Evolutionary conservation across 2,329 filamentous ascomycete species (phyloP).

Genomic region (Ilyonectria mors-panacis): DNA sequence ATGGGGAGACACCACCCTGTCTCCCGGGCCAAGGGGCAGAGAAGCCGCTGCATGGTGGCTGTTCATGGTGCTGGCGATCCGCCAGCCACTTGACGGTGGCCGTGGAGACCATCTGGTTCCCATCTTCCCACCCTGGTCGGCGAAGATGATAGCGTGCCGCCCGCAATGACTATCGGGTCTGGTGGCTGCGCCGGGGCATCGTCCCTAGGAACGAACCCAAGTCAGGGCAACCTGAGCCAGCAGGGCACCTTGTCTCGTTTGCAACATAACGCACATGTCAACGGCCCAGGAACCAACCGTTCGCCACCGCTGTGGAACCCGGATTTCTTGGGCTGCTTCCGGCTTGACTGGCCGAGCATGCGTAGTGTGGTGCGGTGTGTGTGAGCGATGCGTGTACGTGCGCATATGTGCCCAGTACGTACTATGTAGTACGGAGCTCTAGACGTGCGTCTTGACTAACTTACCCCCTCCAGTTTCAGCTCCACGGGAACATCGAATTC

Average conservation of each 20-base stretch:
- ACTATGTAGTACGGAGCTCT: conserved; percentile 1
- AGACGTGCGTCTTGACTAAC: background rate
- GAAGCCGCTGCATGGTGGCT: conserved; percentile 37
- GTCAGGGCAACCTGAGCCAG: conserved; percentile 35
- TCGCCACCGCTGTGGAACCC: conserved; percentile 40
- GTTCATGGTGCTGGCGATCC: conserved; percentile 39
- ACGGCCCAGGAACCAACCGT: conserved; percentile 41
- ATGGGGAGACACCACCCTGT: conserved; percentile 20
- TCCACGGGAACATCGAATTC: conserved; percentile 1
- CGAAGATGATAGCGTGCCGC: conserved; percentile 39
- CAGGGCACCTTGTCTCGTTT: conserved; percentile 24
- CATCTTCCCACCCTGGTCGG: conserved; percentile 34
- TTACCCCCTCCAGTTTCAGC: conserved; percentile 13
- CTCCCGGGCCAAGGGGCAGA: conserved; percentile 34
- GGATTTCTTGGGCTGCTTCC: conserved; percentile 20
- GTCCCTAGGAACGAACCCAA: conserved; percentile 39
- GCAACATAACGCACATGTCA: conserved; percentile 35
- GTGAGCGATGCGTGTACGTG: background rate
- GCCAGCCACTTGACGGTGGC: conserved; percentile 41
- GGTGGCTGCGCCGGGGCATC: conserved; percentile 43
- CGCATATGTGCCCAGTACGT: background rate
- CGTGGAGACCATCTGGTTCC: conserved; percentile 37
- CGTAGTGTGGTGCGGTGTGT: conserved; percentile 2
- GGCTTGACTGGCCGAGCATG: conserved; percentile 14
- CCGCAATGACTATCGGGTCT: conserved; percentile 32